Evolutionary conservation across 768 basidiomycete species (phyloP).

Genomic region (Serpula lacrymans): DNA sequence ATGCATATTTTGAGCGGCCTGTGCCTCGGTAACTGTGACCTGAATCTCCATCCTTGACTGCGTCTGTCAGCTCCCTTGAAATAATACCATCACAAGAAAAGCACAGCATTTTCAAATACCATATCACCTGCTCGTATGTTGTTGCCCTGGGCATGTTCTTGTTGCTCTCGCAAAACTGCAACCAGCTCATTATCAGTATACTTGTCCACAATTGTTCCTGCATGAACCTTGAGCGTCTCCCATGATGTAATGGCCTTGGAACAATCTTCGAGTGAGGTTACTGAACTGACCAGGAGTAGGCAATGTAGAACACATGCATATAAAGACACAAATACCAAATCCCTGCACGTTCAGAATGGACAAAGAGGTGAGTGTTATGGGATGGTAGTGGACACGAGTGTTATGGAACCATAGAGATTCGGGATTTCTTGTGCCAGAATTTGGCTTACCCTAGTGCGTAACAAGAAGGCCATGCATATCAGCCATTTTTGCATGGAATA

Average conservation of each 20-base stretch:
- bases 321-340: constrained; percentile 26
- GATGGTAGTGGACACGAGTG: constrained; percentile 17
- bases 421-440: constrained; percentile 8
- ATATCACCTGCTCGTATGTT: constrained; percentile 12
- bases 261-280: constrained; percentile 8
- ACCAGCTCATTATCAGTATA: constrained; percentile 4
- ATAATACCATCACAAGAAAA: constrained; percentile 25
- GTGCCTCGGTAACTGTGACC: constrained; percentile 23
- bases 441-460: constrained; percentile 14
- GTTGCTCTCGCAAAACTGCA: background rate
- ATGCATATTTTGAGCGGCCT: constrained; percentile 26
- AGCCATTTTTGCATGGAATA: no score
- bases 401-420: constrained; percentile 16
- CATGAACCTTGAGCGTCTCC: constrained; percentile 1
- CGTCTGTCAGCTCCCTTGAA: constrained; percentile 22
- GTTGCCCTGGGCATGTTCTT: no score
- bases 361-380: constrained; percentile 22
- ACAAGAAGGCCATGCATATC: constrained; percentile 15
- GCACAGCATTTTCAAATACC: constrained; percentile 21
- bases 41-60: constrained; percentile 27
- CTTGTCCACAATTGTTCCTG: background rate
- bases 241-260: background rate
- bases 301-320: constrained; percentile 25
- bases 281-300: constrained; percentile 15
- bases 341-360: constrained; percentile 27